Evolutionary conservation across 805 yeast species (phyloP), one percentile per base, ranked within the genome.

Genomic region (Saturnispora bothae): DNA sequence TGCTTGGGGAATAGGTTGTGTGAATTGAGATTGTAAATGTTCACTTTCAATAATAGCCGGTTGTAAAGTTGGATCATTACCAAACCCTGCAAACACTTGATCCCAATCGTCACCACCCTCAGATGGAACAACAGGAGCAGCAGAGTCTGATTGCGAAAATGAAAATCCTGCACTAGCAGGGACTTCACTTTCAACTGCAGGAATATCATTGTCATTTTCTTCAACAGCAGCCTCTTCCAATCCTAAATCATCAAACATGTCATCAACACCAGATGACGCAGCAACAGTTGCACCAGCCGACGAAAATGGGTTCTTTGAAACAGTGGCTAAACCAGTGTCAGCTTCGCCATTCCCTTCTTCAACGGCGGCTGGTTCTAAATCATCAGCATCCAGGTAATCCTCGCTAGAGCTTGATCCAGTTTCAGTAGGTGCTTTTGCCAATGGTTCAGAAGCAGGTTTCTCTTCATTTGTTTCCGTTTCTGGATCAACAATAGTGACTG

Each of bases 21-120:
- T 45, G 34, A 46, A 46, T 13, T 38, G 38, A 10, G 43, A 23
- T 12, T 44, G 41, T 17, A 28, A 36, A 18, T 19, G 13, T 8
- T 31, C 40, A 18, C 28, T 28, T n/a, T 45, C 51, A 14, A 41
- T 28, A 9, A 38, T 27, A 1, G 43, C 45, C 5, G 48, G 44
- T 22, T 50, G 46, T 38, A 51, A 20, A 18, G 40, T 46, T 27
- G 57, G 60, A 46, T 57, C 66, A 46, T 79, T 80, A 14, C 89
- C 88, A 54, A 83, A 82, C 0, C 94, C 95, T 3, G 94, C 89
- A 63, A 86, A 86, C 19, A 86, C 69, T 60, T 84, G 88, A 52
- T 86, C 95, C 96, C 96, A 86, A 56, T 86, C 96, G 51, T 84
- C 94, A 38, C 53, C 63, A 17, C 28, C 29, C 4, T 69, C 66